Percentiles rank a stretch among this genome's conserved stretches.
Conservation (phyloP, 2,329 filamentous ascomycete genomes). For the Fusarium cicatricum region DNA sequence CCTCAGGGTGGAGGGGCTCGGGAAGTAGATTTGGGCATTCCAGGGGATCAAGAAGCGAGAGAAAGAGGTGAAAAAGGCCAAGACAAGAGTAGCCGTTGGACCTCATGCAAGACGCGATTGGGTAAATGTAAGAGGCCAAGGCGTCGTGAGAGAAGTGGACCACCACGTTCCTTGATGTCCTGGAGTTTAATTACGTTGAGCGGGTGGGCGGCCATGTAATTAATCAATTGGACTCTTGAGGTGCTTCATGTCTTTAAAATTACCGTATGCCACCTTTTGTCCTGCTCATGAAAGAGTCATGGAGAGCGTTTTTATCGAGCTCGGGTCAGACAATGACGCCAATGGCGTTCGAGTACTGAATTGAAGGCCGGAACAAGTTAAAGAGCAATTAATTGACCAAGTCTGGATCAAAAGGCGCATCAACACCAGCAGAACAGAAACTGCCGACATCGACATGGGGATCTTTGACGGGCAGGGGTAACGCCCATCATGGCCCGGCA, state of each 20-base stretch:
- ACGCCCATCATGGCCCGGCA: slow-evolving; percentile 8
- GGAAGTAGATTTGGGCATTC: slow-evolving; percentile 24
- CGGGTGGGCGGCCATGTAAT: slow-evolving; percentile 29
- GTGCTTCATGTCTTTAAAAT: slow-evolving; percentile 10
- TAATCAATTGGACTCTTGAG: slow-evolving; percentile 28
- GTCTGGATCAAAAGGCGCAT: background rate
- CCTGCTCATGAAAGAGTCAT: background rate
- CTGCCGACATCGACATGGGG: slow-evolving; percentile 20
- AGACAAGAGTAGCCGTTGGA: slow-evolving; percentile 27
- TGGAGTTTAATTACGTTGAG: slow-evolving; percentile 42
- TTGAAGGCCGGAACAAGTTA: background rate
- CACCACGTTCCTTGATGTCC: slow-evolving; percentile 35
- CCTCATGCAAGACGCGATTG: slow-evolving; percentile 33
- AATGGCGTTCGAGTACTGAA: slow-evolving; percentile 11
- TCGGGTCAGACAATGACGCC: background rate
- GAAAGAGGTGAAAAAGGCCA: slow-evolving; percentile 8
- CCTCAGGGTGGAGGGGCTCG: slow-evolving; percentile 4
- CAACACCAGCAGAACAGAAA: slow-evolving; percentile 6
- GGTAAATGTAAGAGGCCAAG: slow-evolving; percentile 32
- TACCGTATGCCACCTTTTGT: slow-evolving; percentile 9
- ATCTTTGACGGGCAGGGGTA: slow-evolving; percentile 31
- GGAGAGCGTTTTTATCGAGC: background rate
- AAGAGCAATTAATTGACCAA: background rate
- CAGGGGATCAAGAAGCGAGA: slow-evolving; percentile 4
- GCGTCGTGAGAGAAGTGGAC: slow-evolving; percentile 35